Conservation (phyloP, 148 eudicot species). For the Silene conica region DNA sequence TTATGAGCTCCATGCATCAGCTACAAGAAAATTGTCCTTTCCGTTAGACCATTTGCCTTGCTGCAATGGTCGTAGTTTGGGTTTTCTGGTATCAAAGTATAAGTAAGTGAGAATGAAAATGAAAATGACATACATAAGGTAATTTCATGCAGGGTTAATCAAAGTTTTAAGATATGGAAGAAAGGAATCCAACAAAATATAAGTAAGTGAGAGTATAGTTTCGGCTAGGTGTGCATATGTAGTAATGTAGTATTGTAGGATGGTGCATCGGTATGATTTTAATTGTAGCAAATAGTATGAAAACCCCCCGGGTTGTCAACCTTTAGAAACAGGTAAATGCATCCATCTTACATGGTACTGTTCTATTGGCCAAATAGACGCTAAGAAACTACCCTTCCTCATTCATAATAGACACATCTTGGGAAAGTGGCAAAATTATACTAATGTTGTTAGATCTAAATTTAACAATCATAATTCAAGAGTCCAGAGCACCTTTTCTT, state of each 20-base stretch:
- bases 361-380: not conserved
- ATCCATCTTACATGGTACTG: not conserved
- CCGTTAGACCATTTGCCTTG: slow-evolving; percentile 80
- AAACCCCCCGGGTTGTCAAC: not conserved
- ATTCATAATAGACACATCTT: not conserved
- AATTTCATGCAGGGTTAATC: not conserved
- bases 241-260: not conserved
- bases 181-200: not conserved
- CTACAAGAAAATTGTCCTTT: slow-evolving; percentile 80
- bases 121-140: slow-evolving; percentile 7
- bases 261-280: not conserved
- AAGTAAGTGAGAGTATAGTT: not conserved
- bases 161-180: not conserved
- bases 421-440: not conserved
- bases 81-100: slow-evolving; percentile 29
- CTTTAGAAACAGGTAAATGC: not conserved
- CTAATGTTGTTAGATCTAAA: not conserved
- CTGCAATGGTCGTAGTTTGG: slow-evolving; percentile 63
- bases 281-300: not conserved
- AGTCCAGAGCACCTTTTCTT: not conserved
- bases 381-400: not conserved
- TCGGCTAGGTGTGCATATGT: not conserved
- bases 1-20: slow-evolving; percentile 57
- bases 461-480: not conserved
- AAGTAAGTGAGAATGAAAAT: slow-evolving; percentile 50